phyloP scores from a whole-genome alignment of 1,284 basidiomycete species.

The Malassezia nana region DNA sequence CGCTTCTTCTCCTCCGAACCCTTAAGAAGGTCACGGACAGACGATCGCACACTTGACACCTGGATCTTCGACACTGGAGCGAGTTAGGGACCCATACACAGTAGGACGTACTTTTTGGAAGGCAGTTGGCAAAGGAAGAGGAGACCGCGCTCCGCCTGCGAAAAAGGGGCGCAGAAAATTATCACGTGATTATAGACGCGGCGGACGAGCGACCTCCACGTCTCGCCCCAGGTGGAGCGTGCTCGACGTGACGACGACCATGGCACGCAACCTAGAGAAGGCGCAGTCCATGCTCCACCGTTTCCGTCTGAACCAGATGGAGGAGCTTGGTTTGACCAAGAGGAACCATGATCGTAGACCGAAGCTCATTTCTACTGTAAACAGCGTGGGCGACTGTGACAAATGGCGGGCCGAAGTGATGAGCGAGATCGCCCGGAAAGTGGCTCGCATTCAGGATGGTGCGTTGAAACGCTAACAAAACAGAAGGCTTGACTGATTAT shows the following conservation, averaged over 20 bases:
- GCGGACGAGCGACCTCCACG: neutral
- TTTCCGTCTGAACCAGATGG: slow-evolving; percentile 90
- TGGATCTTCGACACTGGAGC: slow-evolving; percentile 36
- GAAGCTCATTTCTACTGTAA: slow-evolving; percentile 78
- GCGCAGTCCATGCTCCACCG: slow-evolving; percentile 83
- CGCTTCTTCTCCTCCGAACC: slow-evolving; percentile 45
- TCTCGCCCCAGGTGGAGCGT: neutral
- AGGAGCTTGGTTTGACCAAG: slow-evolving; percentile 73
- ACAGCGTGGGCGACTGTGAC: slow-evolving; percentile 83
- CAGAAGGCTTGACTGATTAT: slow-evolving; percentile 85
- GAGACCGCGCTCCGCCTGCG: neutral
- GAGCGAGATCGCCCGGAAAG: slow-evolving; percentile 86
- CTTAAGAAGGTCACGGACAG: slow-evolving; percentile 42
- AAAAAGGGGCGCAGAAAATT: slow-evolving; percentile 6
- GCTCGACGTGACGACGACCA: slow-evolving; percentile 12
- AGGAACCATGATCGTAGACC: slow-evolving; percentile 66
- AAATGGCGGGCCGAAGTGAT: slow-evolving; percentile 89
- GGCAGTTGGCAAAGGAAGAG: slow-evolving; percentile 8
- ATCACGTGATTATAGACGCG: slow-evolving; percentile 18
- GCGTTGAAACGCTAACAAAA: slow-evolving; percentile 43
- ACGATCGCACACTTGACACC: slow-evolving; percentile 43
- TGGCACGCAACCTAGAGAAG: slow-evolving; percentile 47
- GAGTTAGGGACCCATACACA: neutral
- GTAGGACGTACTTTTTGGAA: neutral
- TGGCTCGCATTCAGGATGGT: slow-evolving; percentile 96